Evolutionary conservation across 495 filamentous ascomycete species (phyloP).

Genomic region (Glutinoglossum americanum): DNA sequence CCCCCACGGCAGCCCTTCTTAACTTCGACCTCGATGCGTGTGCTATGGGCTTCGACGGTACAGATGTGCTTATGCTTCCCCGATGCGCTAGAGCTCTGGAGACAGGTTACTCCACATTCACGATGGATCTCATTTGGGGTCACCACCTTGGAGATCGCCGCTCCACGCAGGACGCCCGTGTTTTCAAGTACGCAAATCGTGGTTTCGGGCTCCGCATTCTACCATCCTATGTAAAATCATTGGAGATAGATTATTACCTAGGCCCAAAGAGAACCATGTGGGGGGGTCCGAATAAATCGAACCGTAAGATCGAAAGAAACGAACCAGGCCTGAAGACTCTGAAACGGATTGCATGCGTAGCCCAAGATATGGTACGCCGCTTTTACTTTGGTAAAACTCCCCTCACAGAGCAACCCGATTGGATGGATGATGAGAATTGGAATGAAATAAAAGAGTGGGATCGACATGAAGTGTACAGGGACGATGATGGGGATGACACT

Average conservation of each 20-base stretch:
- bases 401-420: slow-evolving; percentile 2
- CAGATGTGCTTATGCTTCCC: slow-evolving; percentile 17
- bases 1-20: slow-evolving; percentile 14
- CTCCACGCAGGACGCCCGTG: slow-evolving; percentile 12
- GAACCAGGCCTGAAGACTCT: slow-evolving; percentile 17
- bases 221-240: slow-evolving; percentile 13
- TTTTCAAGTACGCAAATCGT: slow-evolving; percentile 18
- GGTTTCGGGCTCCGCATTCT: slow-evolving; percentile 18
- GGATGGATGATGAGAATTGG: slow-evolving; percentile 2
- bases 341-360: slow-evolving; percentile 14
- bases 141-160: slow-evolving; percentile 17
- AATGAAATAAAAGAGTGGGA: too few species aligned
- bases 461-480: too few species aligned
- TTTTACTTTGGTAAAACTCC: slow-evolving; percentile 10
- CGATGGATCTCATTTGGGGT: slow-evolving; percentile 18
- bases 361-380: slow-evolving; percentile 12
- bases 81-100: slow-evolving; percentile 18
- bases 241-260: slow-evolving; percentile 7
- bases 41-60: slow-evolving; percentile 18
- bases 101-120: slow-evolving; percentile 19
- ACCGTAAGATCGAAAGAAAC: slow-evolving; percentile 1
- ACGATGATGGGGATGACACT: too few species aligned
- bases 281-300: neutral
- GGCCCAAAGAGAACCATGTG: neutral
- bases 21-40: slow-evolving; percentile 20